Evolutionary conservation across 495 filamentous ascomycete species (phyloP), one percentile per base, ranked within the genome.

Genomic region (Penicillium pulvis): DNA sequence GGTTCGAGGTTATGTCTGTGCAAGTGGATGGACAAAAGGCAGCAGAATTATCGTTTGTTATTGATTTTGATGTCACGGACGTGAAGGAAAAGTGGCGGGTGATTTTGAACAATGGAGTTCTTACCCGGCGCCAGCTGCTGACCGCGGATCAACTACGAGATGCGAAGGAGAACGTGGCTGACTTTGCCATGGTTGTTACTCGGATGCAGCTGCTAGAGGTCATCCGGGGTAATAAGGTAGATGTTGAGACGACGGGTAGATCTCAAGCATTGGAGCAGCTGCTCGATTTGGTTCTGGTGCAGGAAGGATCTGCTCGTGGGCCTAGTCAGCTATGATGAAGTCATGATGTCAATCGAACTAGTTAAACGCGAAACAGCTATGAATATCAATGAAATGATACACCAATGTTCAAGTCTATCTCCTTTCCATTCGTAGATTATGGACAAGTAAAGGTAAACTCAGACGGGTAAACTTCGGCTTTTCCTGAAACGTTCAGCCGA

Each of bases 101-200:
- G 20, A 68, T 55, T 36, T 4, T 62, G 6, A 68, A 50, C 26
- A 64, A 68, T 42, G 61, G 59, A 16, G 45, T 47, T 24, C 23
- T 47, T 9, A 47, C 19, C 19, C 19, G 45, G 6, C 45, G 45
- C 5, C 19, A 24, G 23, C 24, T 47, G 45, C 8, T 24, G 11
- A 28, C 19, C 12, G 8, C 20, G 24, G 12, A 47, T 26, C 45
- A 47, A 23, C 23, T 47, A 6, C 19, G 14, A 26, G 23, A 47
- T 47, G 45, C 45, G 26, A 20, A 47, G 23, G 45, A 47, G 10
- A 47, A 24, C 5, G 45, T 26, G 0, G 45, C 45, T 6, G 45
- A 47, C 6, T 26, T 47, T 28, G 19, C 45, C 7, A 47, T 47
- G 45, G 23, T 47, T 24, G 2, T 47, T 2, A 47, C 45, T 6